A percentile compares a stretch with the other conserved stretches of the same genome.
Conservation (phyloP, 805 yeast genomes). For the Scheffersomyces lignosus region DNA sequence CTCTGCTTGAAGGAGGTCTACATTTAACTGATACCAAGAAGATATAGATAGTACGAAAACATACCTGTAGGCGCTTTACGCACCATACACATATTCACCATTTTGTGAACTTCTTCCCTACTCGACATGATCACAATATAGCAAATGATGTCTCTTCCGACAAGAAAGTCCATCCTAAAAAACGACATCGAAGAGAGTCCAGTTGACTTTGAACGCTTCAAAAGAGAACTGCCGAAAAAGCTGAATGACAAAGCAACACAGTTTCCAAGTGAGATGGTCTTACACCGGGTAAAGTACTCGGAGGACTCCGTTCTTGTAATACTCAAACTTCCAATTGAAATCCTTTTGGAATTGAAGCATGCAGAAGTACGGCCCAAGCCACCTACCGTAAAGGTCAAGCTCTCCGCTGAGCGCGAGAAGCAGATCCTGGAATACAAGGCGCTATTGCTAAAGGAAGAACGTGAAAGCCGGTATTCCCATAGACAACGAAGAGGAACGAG, state of each 20-base stretch:
- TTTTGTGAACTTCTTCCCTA: too few relatives aligned
- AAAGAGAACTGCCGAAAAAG: constrained; percentile 13
- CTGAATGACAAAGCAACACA: constrained; percentile 4
- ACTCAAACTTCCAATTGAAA: not conserved
- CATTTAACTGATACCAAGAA: too few relatives aligned
- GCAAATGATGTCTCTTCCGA: not conserved
- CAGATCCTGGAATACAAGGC: constrained; percentile 28
- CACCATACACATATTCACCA: too few relatives aligned
- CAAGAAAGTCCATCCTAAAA: not conserved
- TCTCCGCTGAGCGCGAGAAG: constrained; percentile 12
- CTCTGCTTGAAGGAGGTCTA: too few relatives aligned
- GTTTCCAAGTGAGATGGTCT: too few relatives aligned
- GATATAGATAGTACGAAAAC: too few relatives aligned
- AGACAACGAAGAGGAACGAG: too few relatives aligned
- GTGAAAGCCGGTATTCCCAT: constrained; percentile 22
- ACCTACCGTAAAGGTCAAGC: not conserved
- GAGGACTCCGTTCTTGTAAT: not conserved
- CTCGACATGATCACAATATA: too few relatives aligned
- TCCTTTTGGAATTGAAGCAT: constrained; percentile 3
- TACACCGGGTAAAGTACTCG: too few relatives aligned
- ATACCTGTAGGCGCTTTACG: too few relatives aligned
- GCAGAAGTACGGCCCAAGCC: not conserved
- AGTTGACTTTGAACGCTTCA: not conserved
- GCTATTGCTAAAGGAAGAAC: constrained; percentile 24
- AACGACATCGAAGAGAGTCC: not conserved